Conservation (phyloP, 352 stramenopile genomes). For the Globisporangium nunn region DNA sequence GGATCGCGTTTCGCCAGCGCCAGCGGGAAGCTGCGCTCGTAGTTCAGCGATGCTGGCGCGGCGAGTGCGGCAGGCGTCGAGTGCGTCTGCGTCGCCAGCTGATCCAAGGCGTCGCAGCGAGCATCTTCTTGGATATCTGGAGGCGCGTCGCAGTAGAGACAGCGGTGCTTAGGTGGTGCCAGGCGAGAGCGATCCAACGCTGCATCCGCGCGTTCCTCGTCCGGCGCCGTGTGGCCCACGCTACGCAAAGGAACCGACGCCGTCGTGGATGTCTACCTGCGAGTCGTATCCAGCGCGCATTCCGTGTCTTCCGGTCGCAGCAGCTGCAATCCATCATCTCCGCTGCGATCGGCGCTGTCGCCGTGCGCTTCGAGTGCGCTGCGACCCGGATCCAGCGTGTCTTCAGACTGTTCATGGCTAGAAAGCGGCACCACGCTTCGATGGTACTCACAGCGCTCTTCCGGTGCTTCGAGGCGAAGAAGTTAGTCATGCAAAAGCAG, state of each 20-base stretch:
- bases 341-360: neutral
- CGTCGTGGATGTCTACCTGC: slow-evolving; percentile 19
- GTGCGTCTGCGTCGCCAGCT: neutral
- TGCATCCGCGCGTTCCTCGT: neutral
- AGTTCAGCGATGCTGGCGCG: neutral
- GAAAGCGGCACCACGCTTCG: neutral
- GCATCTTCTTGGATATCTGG: neutral
- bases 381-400: neutral
- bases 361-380: neutral
- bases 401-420: neutral
- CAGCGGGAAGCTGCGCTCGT: neutral
- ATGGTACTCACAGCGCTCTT: neutral
- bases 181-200: neutral
- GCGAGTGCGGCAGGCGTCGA: neutral
- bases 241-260: neutral
- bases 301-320: slow-evolving; percentile 18
- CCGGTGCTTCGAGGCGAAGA: neutral
- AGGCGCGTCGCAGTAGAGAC: neutral
- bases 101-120: neutral
- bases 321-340: neutral
- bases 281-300: slow-evolving; percentile 17
- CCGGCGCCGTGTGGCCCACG: neutral
- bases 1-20: neutral
- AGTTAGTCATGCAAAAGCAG: neutral
- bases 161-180: neutral